Conservation (phyloP, 2,329 filamentous ascomycete genomes). For the Cytospora mali region DNA sequence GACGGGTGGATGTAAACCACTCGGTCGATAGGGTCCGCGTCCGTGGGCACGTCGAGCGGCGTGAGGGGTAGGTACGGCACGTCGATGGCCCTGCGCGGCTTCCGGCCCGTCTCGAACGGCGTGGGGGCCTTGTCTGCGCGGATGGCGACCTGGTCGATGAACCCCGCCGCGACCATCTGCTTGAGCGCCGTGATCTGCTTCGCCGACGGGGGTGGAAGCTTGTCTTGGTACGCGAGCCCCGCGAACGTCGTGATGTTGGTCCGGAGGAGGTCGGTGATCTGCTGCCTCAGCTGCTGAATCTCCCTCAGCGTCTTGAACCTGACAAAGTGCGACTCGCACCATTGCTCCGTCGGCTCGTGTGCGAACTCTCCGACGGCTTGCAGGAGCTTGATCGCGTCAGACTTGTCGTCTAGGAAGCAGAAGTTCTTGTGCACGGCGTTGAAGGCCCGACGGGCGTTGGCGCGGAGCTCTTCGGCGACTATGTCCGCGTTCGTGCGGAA, state of each 20-base stretch:
- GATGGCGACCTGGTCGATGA: constrained; percentile 92
- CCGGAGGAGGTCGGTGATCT: constrained; percentile 80
- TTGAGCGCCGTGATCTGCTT: constrained; percentile 80
- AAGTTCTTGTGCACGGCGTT: constrained; percentile 78
- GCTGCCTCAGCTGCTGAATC: constrained; percentile 77
- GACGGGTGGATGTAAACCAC: constrained; percentile 87
- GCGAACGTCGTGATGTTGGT: constrained; percentile 70
- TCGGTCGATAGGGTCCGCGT: constrained; percentile 54
- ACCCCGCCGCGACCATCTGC: constrained; percentile 88
- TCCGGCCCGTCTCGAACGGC: constrained; percentile 67
- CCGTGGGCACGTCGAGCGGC: constrained; percentile 55
- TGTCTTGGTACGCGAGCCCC: constrained; percentile 58
- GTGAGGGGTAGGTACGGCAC: constrained; percentile 89
- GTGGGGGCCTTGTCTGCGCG: constrained; percentile 82
- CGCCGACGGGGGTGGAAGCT: constrained; percentile 60
- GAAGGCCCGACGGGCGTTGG: constrained; percentile 61
- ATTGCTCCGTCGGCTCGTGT: constrained; percentile 69
- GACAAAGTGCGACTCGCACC: constrained; percentile 84
- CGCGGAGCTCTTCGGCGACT: constrained; percentile 69
- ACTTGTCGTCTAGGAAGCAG: constrained; percentile 76
- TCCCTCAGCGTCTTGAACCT: constrained; percentile 86
- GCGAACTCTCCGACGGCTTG: constrained; percentile 88
- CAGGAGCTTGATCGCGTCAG: constrained; percentile 88
- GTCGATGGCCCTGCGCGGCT: constrained; percentile 84
- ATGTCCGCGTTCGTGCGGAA: constrained; percentile 68